These are phyloP conservation scores for Wickerhamomyces bisporus DNA, from an alignment of 805 yeast species.

Conservation along the genomic window DNA sequence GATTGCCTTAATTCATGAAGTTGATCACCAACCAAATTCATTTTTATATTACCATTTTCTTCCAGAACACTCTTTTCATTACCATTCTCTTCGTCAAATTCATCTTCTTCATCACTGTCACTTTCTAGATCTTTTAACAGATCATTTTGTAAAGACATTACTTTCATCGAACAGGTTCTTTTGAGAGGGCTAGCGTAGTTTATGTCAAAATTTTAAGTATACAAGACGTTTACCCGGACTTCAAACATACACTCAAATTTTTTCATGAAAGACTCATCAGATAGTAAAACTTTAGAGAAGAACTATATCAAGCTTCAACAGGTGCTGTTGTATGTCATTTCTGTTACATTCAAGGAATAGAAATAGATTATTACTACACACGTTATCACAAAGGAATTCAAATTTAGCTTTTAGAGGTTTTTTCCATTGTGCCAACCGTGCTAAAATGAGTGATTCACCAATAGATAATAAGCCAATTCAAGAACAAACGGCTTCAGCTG, in stretches of 20 bases:
- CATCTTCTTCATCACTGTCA: slow-evolving; percentile 9
- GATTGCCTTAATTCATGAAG: slow-evolving; percentile 4
- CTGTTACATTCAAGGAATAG: slow-evolving; percentile 3
- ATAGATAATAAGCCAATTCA: slow-evolving; percentile 2
- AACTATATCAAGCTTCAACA: background rate
- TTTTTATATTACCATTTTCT: slow-evolving; percentile 6
- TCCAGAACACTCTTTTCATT: background rate
- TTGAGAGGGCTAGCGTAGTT: no score
- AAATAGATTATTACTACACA: slow-evolving; percentile 2
- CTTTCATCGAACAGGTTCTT: background rate
- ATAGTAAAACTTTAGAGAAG: background rate
- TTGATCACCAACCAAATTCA: slow-evolving; percentile 1
- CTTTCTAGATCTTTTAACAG: slow-evolving; percentile 30
- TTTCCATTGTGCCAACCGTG: background rate
- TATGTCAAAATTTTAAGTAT: no score
- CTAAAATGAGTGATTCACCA: slow-evolving; percentile 13
- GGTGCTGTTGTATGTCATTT: slow-evolving; percentile 12
- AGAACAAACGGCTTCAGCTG: slow-evolving; percentile 10
- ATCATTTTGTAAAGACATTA: slow-evolving; percentile 21
- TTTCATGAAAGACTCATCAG: slow-evolving; percentile 1
- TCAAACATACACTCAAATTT: background rate
- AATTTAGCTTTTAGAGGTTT: background rate
- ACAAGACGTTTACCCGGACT: background rate
- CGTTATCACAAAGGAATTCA: slow-evolving; percentile 3
- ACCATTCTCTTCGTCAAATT: background rate